Conservation (phyloP, 768 basidiomycete genomes). For the Sporobolomyces pararoseus region DNA sequence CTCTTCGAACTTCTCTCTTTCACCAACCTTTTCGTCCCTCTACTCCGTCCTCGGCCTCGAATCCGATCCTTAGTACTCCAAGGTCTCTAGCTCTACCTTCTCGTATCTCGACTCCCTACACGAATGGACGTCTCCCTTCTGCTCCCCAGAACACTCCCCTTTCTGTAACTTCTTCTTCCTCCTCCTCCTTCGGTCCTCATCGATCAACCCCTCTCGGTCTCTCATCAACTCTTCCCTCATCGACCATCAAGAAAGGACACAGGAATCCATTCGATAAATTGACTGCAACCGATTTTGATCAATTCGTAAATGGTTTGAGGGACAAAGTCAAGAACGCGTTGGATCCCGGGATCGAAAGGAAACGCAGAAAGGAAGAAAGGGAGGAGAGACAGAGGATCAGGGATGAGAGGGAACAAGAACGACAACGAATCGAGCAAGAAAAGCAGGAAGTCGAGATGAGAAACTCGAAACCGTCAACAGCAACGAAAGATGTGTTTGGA, state of each 20-base stretch:
- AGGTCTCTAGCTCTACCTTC: neutral
- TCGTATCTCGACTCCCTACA: neutral
- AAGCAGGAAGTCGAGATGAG: neutral
- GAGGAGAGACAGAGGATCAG: conserved; percentile 1
- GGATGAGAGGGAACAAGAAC: neutral
- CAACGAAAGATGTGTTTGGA: conserved; percentile 11
- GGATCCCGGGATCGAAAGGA: conserved; percentile 3
- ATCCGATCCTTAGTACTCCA: conserved; percentile 2
- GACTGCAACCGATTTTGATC: neutral
- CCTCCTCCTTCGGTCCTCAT: neutral
- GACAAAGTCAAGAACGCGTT: conserved; percentile 5
- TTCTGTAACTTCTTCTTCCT: neutral
- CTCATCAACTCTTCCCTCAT: neutral
- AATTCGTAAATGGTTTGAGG: neutral
- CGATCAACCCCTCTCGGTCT: neutral
- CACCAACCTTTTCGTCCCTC: too few relatives aligned
- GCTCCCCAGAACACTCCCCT: neutral
- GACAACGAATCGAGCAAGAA: neutral
- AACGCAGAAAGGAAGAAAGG: neutral
- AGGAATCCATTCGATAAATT: conserved; percentile 12
- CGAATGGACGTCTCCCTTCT: neutral
- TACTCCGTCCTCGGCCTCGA: neutral
- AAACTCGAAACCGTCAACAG: too few relatives aligned
- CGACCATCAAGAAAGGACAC: neutral
- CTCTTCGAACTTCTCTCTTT: conserved; percentile 8